Evolutionary conservation across 352 stramenopile genomes (phyloP).

Genomic region (Phytophthora constricta): DNA sequence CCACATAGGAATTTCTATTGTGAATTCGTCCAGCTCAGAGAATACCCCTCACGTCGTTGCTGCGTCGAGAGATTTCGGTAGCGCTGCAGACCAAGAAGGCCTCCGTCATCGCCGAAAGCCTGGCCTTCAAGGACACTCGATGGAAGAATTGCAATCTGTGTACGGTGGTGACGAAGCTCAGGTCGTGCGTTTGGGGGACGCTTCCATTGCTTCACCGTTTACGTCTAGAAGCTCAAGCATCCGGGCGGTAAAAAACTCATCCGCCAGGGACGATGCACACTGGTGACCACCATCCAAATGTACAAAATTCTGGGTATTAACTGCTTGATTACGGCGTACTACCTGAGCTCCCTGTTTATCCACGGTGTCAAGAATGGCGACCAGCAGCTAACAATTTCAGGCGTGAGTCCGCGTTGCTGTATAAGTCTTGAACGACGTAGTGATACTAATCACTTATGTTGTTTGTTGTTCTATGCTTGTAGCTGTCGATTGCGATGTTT

Average conservation of each 20-base stretch:
- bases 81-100: slow-evolving; percentile 44
- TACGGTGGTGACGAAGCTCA: slow-evolving; percentile 88
- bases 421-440: slow-evolving; percentile 5
- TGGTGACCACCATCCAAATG: slow-evolving; percentile 99
- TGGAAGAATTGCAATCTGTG: slow-evolving; percentile 70
- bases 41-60: slow-evolving; percentile 46
- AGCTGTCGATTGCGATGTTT: slow-evolving; percentile 84
- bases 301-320: slow-evolving; percentile 99
- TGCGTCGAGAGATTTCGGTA: slow-evolving; percentile 50
- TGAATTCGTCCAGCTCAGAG: slow-evolving; percentile 78
- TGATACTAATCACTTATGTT: too few relatives aligned
- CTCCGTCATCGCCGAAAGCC: slow-evolving; percentile 68
- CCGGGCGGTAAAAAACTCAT: slow-evolving; percentile 95
- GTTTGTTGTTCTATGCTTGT: slow-evolving; percentile 48
- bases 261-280: slow-evolving; percentile 97
- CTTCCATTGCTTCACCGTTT: slow-evolving; percentile 99
- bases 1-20: slow-evolving; percentile 85
- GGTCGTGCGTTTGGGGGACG: slow-evolving; percentile 98
- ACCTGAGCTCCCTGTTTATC: slow-evolving; percentile 97
- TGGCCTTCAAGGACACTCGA: slow-evolving; percentile 51
- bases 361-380: slow-evolving; percentile 99
- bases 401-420: too few relatives aligned
- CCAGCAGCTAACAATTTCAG: slow-evolving; percentile 88
- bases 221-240: slow-evolving; percentile 95
- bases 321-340: slow-evolving; percentile 98